Base-by-base conservation (phyloP, 352 stramenopile genomes). In the Phytophthora macrochlamydospora region DNA sequence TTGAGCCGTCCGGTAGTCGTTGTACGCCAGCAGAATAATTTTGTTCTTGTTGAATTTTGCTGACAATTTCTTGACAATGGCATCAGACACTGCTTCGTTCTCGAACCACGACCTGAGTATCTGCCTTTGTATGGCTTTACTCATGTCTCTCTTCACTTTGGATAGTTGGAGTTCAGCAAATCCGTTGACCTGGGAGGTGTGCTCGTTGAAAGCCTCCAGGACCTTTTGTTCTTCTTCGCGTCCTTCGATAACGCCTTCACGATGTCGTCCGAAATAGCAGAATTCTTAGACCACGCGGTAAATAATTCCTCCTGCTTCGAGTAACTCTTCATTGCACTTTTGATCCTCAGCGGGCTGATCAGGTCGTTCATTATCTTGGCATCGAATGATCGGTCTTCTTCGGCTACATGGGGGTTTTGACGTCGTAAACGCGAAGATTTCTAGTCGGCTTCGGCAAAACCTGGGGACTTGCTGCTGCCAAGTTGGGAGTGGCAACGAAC, bases 21-120 rank as follows among this genome's bases (percentile, higher is more conserved):
- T 50, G 40, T 49, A 69, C 24, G 33, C 53, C 0, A 48, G 3
- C 4, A 58, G 11, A 3, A 59, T 59, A 1, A 29, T 5, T 40
- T 58, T 32, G 49, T 69, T 69, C n/a, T 37, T n/a, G 3, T 46
- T 4, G 28, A 55, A 38, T 6, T 48, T 57, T 6, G 8, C 35
- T n/a, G 8, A 14, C 7, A 62, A 30, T 9, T 35, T 56, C 7
- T 30, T 14, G 6, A 62, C 4, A 5, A 58, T 40, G 2, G 35
- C 45, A 0, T 57, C 2, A 2, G 32, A 45, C 9, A 51, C 40
- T 3, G 3, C 45, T 12, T 51, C 8, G n/a, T 56, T 2, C 32
- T 7, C 29, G 7, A 31, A 43, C 60, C 60, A 67, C 46, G 28
- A 40, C 1, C 8, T 7, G 24, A 67, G 62, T 30, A 67, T 46